Percentiles rank a stretch among this genome's conserved stretches.
Evolutionary conservation across 208 protist species (phyloP).

Genomic region (Trypanosoma theileri): DNA sequence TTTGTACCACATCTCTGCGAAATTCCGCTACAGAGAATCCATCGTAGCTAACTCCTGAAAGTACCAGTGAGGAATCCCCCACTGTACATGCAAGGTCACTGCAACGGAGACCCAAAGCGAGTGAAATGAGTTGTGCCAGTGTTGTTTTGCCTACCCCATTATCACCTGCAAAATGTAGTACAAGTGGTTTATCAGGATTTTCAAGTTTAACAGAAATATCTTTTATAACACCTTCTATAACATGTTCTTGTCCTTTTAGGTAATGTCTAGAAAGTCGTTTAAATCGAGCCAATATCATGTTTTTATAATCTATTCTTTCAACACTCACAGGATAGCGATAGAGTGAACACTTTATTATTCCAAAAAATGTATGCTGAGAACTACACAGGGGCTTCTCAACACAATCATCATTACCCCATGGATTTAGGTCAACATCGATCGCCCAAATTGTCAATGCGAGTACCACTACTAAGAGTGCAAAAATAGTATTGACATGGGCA

Average conservation of each 20-base stretch:
- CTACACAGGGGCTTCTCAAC: slow-evolving; percentile 6
- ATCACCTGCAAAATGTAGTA: slow-evolving; percentile 81
- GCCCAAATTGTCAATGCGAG: slow-evolving; percentile 4
- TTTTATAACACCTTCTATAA: slow-evolving; percentile 38
- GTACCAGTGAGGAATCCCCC: slow-evolving; percentile 65
- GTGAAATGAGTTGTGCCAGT: slow-evolving; percentile 65
- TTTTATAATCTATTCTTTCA: slow-evolving; percentile 29
- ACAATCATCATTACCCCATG: slow-evolving; percentile 6
- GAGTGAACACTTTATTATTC: slow-evolving; percentile 13
- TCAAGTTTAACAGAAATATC: slow-evolving; percentile 51
- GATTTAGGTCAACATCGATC: slow-evolving; percentile 3
- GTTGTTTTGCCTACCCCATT: slow-evolving; percentile 85
- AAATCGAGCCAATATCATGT: slow-evolving; percentile 39
- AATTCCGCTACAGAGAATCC: slow-evolving; percentile 54
- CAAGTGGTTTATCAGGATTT: slow-evolving; percentile 40
- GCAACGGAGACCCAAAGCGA: slow-evolving; percentile 61
- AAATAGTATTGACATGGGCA: neutral
- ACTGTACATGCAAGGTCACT: slow-evolving; percentile 29
- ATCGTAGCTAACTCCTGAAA: slow-evolving; percentile 60
- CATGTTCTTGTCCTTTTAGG: slow-evolving; percentile 49
- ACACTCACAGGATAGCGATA: slow-evolving; percentile 20
- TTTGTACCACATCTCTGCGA: slow-evolving; percentile 45
- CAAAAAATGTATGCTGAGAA: neutral
- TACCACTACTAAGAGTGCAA: slow-evolving; percentile 1
- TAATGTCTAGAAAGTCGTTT: slow-evolving; percentile 25